Evolutionary conservation across 2,329 filamentous ascomycete genomes (phyloP), one percentile per base, ranked within the genome.

Genomic region (Grosmannia huntii): DNA sequence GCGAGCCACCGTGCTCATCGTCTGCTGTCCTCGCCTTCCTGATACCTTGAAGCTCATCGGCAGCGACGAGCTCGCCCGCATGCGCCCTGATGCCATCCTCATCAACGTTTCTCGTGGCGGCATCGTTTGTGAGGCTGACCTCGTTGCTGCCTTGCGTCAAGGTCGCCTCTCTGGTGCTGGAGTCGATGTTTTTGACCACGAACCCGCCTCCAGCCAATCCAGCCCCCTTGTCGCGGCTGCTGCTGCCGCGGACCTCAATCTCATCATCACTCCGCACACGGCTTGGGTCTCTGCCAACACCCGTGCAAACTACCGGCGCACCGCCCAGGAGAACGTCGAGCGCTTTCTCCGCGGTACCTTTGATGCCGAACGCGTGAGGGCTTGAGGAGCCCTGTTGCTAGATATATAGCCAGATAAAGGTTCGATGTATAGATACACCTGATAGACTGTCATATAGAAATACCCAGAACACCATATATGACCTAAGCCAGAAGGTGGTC

Each of bases 51-150:
- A 64, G 21, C 62, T 69, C 50, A 62, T 69, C 21, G 66, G 62
- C 9, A 51, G 38, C 6, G 25, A 48, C 52, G 57, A 65, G 56
- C 60, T 68, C 14, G 60, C 57, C 1, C 27, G 58, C 55, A 60
- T 65, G 53, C 65, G 60, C 56, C 59, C 65, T 55, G 63, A 68
- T 61, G 62, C 65, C 54, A 60, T 70, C 57, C 28, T 69, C 25
- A 63, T 72, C 57, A 71, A 72, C 57, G 68, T 71, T 50, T 67
- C 69, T 2, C 61, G 70, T 21, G 70, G 70, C 19, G 64, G 65
- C 21, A 60, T 71, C 10, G 66, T 73, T 4, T 64, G 69, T 58
- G 70, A 73, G 60, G 62, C 65, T 19, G 69, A 68, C 1, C 58
- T 72, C 51, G 61, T 71, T 1, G 62, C 66, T 2, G 70, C 70